Percentiles rank a stretch among this genome's conserved stretches.
phyloP scores from a whole-genome alignment of 768 basidiomycete genomes.

The Chalciporus piperatus region DNA sequence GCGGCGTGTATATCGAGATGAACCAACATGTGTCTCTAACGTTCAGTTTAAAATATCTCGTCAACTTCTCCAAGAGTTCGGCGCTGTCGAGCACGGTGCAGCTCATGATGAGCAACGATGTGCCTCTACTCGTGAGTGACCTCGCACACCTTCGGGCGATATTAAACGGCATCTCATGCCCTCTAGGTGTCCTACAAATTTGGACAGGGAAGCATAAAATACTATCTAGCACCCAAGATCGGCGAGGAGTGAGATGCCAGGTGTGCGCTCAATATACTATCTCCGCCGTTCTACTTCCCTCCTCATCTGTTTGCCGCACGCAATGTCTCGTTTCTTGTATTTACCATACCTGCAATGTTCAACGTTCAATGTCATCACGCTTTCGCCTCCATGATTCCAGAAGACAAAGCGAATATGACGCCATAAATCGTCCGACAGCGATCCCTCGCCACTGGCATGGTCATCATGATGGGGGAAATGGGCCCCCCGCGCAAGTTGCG shows the following conservation, averaged over 20 bases:
- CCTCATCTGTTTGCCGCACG: conserved; percentile 9
- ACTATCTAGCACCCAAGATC: conserved; percentile 96
- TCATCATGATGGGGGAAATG: no score
- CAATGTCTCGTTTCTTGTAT: conserved; percentile 14
- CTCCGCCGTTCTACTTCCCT: conserved; percentile 7
- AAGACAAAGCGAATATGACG: neutral
- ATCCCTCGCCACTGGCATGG: no score
- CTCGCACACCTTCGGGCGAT: neutral
- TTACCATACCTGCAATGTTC: neutral
- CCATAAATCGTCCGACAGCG: no score
- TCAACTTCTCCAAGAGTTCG: conserved; percentile 92
- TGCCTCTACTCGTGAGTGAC: conserved; percentile 73
- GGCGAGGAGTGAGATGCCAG: conserved; percentile 61
- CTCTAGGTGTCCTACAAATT: conserved; percentile 85
- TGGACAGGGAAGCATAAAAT: conserved; percentile 82
- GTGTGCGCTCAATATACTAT: conserved; percentile 4
- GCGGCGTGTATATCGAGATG: conserved; percentile 77
- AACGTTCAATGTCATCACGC: neutral
- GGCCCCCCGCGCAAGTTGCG: no score
- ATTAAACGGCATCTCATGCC: neutral
- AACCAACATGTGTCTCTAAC: conserved; percentile 89
- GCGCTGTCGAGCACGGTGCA: conserved; percentile 69
- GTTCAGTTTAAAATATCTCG: conserved; percentile 95
- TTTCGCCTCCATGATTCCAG: neutral
- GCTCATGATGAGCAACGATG: conserved; percentile 90